These are phyloP conservation scores for Sporothrix phasma DNA, from an alignment of 2,329 filamentous ascomycete species.

Conservation along the genomic window DNA sequence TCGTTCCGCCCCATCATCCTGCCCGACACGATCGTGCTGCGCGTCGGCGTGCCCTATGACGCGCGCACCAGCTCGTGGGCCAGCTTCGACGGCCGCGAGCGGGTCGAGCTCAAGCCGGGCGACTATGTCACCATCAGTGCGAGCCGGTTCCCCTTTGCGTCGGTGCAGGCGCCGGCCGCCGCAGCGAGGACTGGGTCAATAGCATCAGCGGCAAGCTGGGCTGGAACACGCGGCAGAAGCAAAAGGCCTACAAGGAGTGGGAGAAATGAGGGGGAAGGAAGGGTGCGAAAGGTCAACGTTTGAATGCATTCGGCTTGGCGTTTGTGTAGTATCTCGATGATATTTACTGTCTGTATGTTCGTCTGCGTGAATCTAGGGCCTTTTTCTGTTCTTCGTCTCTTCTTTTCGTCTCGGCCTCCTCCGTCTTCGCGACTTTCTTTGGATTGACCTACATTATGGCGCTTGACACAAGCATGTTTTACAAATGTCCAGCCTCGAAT, in stretches of 20 bases:
- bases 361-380: not conserved
- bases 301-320: not conserved
- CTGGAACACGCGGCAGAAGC: constrained; percentile 72
- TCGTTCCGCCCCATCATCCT: constrained; percentile 95
- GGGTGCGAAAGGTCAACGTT: not conserved
- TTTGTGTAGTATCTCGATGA: not conserved
- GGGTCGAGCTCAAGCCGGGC: constrained; percentile 65
- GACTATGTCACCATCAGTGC: constrained; percentile 82
- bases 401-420: not conserved
- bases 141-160: constrained; percentile 65
- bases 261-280: constrained; percentile 21
- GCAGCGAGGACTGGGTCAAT: constrained; percentile 72
- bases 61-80: constrained; percentile 86
- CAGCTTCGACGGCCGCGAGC: constrained; percentile 91
- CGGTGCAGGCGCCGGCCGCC: constrained; percentile 57
- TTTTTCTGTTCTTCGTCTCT: not conserved
- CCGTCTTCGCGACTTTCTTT: not conserved
- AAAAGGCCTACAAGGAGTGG: constrained; percentile 52
- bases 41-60: constrained; percentile 90
- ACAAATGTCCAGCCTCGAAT: not conserved
- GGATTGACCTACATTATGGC: not conserved
- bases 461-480: constrained; percentile 1
- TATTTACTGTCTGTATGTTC: not conserved
- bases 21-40: constrained; percentile 88
- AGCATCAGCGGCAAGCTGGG: constrained; percentile 69